These are phyloP conservation scores for Silene uniflora DNA, from an alignment of 148 eudicot species.

Conservation along the genomic window DNA sequence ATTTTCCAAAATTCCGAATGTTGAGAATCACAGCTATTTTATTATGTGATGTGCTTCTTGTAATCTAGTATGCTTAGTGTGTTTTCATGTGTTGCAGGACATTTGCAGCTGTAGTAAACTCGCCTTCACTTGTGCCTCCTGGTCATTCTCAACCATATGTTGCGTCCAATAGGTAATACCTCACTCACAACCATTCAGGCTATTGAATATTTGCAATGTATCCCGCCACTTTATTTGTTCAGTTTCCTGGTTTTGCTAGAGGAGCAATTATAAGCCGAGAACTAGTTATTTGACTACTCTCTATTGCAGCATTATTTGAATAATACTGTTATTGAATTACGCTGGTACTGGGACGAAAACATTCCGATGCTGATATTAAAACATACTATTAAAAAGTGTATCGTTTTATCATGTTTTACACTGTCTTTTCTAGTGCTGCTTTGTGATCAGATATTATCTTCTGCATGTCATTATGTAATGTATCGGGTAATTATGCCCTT, in stretches of 20 bases:
- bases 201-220: background rate
- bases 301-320: background rate
- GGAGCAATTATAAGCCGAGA: background rate
- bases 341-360: background rate
- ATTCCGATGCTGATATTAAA: background rate
- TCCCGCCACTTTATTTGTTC: background rate
- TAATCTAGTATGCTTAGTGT: background rate
- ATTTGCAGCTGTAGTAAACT: background rate
- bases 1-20: background rate
- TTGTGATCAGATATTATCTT: background rate
- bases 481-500: conserved; percentile 2
- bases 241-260: background rate
- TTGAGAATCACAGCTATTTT: background rate
- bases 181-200: background rate
- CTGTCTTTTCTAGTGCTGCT: background rate
- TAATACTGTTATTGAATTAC: background rate
- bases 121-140: background rate
- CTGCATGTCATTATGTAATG: background rate
- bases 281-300: background rate
- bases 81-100: no score
- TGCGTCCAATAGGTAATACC: conserved; percentile 30
- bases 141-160: background rate
- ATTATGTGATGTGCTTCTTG: background rate
- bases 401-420: background rate
- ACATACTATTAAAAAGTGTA: background rate